phyloP scores from a whole-genome alignment of 306 rosid genomes.

The Alnus rubra region DNA sequence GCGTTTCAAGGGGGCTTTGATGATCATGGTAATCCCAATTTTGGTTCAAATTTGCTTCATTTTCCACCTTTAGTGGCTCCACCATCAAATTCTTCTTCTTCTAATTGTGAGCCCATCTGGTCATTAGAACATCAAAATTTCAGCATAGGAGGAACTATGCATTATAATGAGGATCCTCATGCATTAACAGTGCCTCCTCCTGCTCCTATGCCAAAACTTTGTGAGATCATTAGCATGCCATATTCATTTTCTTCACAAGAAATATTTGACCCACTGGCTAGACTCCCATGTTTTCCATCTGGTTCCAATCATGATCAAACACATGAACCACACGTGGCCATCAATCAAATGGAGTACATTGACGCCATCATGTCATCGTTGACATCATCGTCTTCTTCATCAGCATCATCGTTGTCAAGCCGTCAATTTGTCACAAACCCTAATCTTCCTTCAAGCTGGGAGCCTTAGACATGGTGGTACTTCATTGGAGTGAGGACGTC shows the following conservation, averaged over 20 bases:
- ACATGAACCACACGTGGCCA: constrained; percentile 31
- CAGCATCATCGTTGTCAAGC: constrained; percentile 29
- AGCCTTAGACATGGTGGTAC: background rate
- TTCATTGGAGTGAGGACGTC: background rate
- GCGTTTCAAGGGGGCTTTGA: constrained; percentile 40
- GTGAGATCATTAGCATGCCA: constrained; percentile 37
- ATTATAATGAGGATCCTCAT: constrained; percentile 14
- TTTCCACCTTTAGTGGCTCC: constrained; percentile 37
- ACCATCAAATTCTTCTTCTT: constrained; percentile 35
- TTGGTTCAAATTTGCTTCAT: constrained; percentile 40
- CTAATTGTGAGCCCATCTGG: constrained; percentile 41
- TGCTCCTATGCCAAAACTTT: constrained; percentile 38
- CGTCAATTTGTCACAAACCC: constrained; percentile 30
- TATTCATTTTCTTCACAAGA: constrained; percentile 47
- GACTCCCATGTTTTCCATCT: constrained; percentile 26
- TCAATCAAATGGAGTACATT: constrained; percentile 53
- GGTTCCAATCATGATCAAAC: constrained; percentile 16
- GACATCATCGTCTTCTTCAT: constrained; percentile 23
- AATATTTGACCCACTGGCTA: constrained; percentile 34
- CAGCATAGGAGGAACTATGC: constrained; percentile 27
- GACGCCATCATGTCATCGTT: constrained; percentile 50
- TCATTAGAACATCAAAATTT: constrained; percentile 38
- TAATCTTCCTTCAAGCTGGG: constrained; percentile 9
- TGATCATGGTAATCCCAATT: constrained; percentile 38
- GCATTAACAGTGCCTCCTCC: constrained; percentile 18